Evolutionary conservation across 768 basidiomycete genomes (phyloP).

Genomic region (Ephemerocybe angulata): DNA sequence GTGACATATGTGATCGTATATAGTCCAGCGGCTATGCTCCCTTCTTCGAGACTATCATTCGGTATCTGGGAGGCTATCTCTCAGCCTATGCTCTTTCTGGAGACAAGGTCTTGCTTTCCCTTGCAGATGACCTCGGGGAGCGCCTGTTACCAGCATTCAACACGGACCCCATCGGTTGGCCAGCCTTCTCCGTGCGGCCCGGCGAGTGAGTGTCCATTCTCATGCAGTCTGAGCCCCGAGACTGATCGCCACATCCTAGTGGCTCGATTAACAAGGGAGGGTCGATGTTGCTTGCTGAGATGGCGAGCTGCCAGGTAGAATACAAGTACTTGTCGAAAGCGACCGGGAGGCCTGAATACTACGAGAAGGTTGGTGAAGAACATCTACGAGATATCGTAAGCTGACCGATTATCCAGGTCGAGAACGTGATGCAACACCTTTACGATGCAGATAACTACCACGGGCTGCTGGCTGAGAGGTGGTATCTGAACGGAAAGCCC

Average conservation of each 20-base stretch:
- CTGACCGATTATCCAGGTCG: conserved; percentile 10
- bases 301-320: conserved; percentile 63
- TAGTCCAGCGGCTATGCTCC: conserved; percentile 35
- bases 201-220: conserved; percentile 32
- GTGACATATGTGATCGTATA: background rate
- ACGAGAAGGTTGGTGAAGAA: conserved; percentile 26
- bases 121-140: conserved; percentile 66
- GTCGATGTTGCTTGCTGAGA: conserved; percentile 34
- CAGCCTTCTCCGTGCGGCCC: conserved; percentile 59
- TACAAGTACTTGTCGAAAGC: conserved; percentile 71
- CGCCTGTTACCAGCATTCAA: conserved; percentile 64
- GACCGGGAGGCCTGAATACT: conserved; percentile 57
- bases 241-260: background rate
- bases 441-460: conserved; percentile 11
- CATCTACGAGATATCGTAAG: background rate
- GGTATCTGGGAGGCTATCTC: conserved; percentile 70
- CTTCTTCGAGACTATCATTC: conserved; percentile 77
- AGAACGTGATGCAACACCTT: conserved; percentile 17
- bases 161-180: conserved; percentile 55
- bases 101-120: conserved; percentile 52
- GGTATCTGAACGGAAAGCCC: conserved; percentile 25
- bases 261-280: background rate
- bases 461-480: conserved; percentile 14
- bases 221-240: background rate
- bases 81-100: conserved; percentile 74